Evolutionary conservation across 495 filamentous ascomycete species (phyloP).

Genomic region (Daldinia childiae): DNA sequence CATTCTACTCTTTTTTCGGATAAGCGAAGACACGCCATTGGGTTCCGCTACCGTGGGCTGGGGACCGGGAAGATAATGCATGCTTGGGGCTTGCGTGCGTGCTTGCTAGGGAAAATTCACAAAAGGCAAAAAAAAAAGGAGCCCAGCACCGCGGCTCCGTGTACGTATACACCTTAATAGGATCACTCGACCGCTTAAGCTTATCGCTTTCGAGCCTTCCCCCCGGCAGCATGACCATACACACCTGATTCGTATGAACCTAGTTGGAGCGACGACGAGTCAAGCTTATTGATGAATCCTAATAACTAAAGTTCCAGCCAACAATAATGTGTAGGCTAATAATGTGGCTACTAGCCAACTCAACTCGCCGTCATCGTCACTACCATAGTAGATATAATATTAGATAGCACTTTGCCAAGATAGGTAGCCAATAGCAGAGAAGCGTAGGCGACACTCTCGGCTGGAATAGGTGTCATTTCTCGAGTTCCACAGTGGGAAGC

Average conservation of each 20-base stretch:
- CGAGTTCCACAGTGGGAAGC: conserved; percentile 26
- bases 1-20: conserved; percentile 31
- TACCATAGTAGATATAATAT: neutral
- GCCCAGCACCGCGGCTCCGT: conserved; percentile 29
- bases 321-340: conserved; percentile 13
- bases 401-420: conserved; percentile 36
- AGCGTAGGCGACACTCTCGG: conserved; percentile 14
- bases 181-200: conserved; percentile 33
- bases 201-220: conserved; percentile 13
- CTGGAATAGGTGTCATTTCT: conserved; percentile 23
- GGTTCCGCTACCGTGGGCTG: conserved; percentile 41
- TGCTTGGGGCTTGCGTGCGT: conserved; percentile 38
- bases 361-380: neutral
- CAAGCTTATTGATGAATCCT: conserved; percentile 14
- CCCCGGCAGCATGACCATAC: conserved; percentile 14
- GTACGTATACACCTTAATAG: conserved; percentile 27
- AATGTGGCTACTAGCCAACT: conserved; percentile 7
- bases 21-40: conserved; percentile 41
- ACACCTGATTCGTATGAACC: conserved; percentile 7
- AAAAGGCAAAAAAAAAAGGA: conserved; percentile 14
- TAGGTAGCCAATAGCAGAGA: conserved; percentile 18
- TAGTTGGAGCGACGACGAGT: conserved; percentile 14
- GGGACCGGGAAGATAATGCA: conserved; percentile 42
- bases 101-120: conserved; percentile 37
- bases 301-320: conserved; percentile 17